These are phyloP conservation scores for Striga hermonthica DNA, from an alignment of 305 asterid species.

Conservation along the genomic window DNA sequence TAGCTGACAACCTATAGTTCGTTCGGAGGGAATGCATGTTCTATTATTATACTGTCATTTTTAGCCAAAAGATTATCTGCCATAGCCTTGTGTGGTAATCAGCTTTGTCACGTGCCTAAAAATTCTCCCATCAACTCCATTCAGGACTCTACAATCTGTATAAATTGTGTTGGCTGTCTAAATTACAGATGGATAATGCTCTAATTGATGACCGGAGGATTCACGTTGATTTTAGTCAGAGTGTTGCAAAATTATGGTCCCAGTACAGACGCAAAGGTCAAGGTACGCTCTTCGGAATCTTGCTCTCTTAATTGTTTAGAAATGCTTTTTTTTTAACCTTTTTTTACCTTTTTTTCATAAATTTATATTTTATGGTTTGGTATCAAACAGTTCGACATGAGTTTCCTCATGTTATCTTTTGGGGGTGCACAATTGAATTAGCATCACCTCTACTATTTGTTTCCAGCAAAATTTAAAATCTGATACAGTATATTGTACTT, in stretches of 20 bases:
- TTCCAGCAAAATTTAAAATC: conserved; percentile 12
- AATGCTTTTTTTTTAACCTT: too few species aligned
- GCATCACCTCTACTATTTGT: conserved; percentile 1
- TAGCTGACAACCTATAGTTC: background rate
- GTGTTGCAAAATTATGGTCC: conserved; percentile 89
- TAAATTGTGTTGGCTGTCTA: conserved; percentile 16
- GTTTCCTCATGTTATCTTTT: background rate
- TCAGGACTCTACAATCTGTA: conserved; percentile 1
- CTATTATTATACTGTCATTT: conserved; percentile 11
- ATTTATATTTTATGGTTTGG: too few species aligned
- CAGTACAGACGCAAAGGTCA: conserved; percentile 71
- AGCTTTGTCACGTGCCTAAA: conserved; percentile 22
- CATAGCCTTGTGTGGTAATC: background rate
- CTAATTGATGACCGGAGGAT: conserved; percentile 92
- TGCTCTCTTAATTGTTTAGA: background rate
- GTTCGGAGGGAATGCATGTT: conserved; percentile 10
- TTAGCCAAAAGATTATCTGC: conserved; percentile 1
- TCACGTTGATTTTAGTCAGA: conserved; percentile 98
- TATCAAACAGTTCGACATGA: too few species aligned
- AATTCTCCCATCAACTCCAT: conserved; percentile 4
- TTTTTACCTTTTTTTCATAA: too few species aligned
- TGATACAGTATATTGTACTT: conserved; percentile 16
- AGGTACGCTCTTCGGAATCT: conserved; percentile 37
- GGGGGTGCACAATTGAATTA: background rate
- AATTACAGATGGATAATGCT: conserved; percentile 92